Evolutionary conservation across 1,284 basidiomycete genomes (phyloP), one percentile per base, ranked within the genome.

Genomic region (Heterobasidion parviporum): DNA sequence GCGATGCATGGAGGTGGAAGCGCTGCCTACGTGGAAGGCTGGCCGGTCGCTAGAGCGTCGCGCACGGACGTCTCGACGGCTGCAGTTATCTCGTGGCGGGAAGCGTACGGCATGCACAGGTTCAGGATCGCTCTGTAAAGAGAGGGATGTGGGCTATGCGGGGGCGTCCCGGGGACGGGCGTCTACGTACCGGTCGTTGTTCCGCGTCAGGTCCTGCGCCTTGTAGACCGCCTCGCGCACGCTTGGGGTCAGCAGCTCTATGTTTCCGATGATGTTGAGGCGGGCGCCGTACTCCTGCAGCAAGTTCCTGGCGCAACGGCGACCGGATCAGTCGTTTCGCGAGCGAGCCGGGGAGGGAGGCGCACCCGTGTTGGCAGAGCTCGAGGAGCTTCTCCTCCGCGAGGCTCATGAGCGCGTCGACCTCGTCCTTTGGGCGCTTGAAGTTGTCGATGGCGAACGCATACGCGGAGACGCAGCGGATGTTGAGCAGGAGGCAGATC

Each of bases 391-490:
- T 85, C n/a, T 82, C 79, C 67, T 90, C 85, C 1, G 92, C 92
- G 46, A 99, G 73, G 16, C 76, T 71, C 93, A 99, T 95, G 59
- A 99, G 74, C 6, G 86, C 85, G 43, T 88, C 82, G 1, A 99
- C 94, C 69, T 99, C 97, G 7, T 86, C 84, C 54, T 81, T 74
- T 1, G 87, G 79, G n/a, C 97, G 80, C 61, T 90, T 91, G 74
- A 99, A 99, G 72, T 99, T 99, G 67, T 98, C 94, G 58, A 99
- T 96, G 1, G 95, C 85, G 70, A 99, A 99, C 4, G 94, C 94
- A 65, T 97, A 99, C 9, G 92, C 92, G 1, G 92, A 89, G 20
- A 99, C 94, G 59, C 89, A 92, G 55, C 75, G 79, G 52, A 98
- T 81, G 18, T 82, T 74, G 16, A 98, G 76, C 8, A 80, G 76